phyloP scores from a whole-genome alignment of 2,329 filamentous ascomycete species.

The Myriosclerotinia duriaeana region DNA sequence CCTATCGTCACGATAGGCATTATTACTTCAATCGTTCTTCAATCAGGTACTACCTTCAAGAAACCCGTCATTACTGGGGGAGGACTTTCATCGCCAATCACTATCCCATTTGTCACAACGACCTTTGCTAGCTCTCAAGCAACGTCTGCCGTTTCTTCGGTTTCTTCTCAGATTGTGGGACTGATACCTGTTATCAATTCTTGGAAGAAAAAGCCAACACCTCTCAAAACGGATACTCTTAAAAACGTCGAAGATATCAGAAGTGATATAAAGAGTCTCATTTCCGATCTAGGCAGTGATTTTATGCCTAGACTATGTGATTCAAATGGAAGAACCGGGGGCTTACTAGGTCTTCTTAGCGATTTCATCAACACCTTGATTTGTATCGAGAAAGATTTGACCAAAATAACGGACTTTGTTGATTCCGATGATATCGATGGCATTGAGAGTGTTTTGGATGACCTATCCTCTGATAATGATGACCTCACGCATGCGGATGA shows the following conservation, averaged over 20 bases:
- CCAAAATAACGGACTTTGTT: background rate
- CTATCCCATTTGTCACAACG: background rate
- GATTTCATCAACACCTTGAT: background rate
- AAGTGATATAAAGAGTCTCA: background rate
- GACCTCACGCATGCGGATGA: background rate
- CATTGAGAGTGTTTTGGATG: background rate
- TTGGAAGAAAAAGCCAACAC: background rate
- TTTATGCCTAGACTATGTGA: background rate
- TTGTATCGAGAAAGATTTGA: conserved; percentile 1
- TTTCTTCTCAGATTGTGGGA: background rate
- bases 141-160: background rate
- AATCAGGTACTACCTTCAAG: background rate
- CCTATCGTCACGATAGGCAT: background rate
- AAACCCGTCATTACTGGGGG: background rate
- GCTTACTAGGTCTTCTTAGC: background rate
- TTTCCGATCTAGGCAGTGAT: background rate
- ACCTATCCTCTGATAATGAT: background rate
- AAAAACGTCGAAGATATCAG: background rate
- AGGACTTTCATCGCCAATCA: background rate
- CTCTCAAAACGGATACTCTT: background rate
- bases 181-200: background rate
- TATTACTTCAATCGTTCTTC: background rate
- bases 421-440: background rate
- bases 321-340: background rate
- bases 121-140: background rate